These are phyloP conservation scores for Globisporangium iwayamae DNA, from an alignment of 352 stramenopile genomes.

Conservation along the genomic window DNA sequence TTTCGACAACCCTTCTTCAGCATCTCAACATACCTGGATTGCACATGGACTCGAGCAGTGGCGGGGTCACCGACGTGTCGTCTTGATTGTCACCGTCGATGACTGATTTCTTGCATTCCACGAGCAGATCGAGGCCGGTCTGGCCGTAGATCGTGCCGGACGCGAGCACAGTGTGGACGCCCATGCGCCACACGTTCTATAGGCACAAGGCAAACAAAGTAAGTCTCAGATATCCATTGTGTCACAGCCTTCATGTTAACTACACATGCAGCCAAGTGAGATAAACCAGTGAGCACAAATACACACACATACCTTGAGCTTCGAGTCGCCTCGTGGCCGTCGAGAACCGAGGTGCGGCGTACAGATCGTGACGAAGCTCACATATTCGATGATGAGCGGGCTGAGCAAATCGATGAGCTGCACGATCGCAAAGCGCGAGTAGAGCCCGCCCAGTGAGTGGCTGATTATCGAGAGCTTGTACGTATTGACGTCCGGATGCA, in stretches of 20 bases:
- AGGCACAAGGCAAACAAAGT: not conserved
- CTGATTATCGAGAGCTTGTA: conserved; percentile 72
- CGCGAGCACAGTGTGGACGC: conserved; percentile 64
- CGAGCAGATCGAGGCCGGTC: conserved; percentile 70
- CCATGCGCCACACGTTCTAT: conserved; percentile 67
- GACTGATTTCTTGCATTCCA: conserved; percentile 32
- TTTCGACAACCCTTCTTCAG: not conserved
- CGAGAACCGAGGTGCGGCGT: conserved; percentile 76
- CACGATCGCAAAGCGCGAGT: conserved; percentile 63
- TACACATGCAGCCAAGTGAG: no score
- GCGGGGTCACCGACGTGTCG: conserved; percentile 11
- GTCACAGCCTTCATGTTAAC: not conserved
- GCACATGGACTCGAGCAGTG: conserved; percentile 67
- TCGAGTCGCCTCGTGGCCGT: conserved; percentile 52
- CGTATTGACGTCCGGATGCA: conserved; percentile 36
- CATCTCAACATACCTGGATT: conserved; percentile 25
- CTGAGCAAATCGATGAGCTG: conserved; percentile 49
- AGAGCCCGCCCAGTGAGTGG: conserved; percentile 77
- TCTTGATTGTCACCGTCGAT: conserved; percentile 13
- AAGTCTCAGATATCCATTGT: not conserved
- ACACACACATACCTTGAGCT: conserved; percentile 43
- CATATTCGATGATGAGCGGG: conserved; percentile 61
- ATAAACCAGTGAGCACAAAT: not conserved
- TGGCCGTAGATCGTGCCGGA: conserved; percentile 66
- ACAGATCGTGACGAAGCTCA: conserved; percentile 78